phyloP scores from a whole-genome alignment of 2,329 filamentous ascomycete species.

The Xylariaceae sp. region DNA sequence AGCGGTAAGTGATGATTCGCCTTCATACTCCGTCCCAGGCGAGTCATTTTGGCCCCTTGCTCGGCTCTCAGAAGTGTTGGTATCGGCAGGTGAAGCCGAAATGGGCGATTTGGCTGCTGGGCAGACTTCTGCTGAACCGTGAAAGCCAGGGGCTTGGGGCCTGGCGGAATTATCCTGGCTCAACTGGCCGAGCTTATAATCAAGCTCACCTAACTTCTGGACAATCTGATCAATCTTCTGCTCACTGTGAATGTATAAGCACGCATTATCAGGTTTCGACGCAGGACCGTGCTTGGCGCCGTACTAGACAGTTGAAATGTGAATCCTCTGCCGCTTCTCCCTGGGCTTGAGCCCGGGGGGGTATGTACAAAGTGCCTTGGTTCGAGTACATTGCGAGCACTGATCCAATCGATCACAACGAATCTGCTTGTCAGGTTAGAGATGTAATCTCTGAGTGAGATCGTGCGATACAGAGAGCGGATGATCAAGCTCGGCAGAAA shows the following conservation, averaged over 20 bases:
- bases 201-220: neutral
- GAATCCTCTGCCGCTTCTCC: neutral
- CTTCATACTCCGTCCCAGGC: constrained; percentile 32
- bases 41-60: neutral
- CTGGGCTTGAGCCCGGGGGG: neutral
- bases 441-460: neutral
- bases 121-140: neutral
- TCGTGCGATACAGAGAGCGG: no score
- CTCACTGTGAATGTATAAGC: neutral
- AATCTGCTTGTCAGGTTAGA: neutral
- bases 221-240: neutral
- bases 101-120: neutral
- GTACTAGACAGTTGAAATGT: neutral
- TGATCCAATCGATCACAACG: neutral
- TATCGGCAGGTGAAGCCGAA: neutral
- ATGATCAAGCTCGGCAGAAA: neutral
- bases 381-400: neutral
- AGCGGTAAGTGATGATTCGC: constrained; percentile 43
- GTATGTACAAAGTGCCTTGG: neutral
- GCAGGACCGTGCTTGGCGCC: neutral
- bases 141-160: neutral
- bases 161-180: neutral
- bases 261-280: neutral
- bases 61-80: neutral
- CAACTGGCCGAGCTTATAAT: neutral